These are phyloP conservation scores for Cladosporium sp. DNA, from an alignment of 2,329 filamentous ascomycete species.

Conservation along the genomic window DNA sequence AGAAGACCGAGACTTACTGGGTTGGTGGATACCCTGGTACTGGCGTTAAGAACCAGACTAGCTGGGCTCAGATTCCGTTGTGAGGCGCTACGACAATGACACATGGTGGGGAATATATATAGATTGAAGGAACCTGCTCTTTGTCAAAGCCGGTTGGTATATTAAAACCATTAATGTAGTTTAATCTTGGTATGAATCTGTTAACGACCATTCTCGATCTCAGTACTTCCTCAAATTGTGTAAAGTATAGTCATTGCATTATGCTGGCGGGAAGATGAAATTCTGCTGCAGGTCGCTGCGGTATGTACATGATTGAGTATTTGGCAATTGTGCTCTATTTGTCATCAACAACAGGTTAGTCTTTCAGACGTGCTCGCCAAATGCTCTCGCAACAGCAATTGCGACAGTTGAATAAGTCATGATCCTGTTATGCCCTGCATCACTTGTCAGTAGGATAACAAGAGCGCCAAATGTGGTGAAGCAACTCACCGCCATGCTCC, in stretches of 20 bases:
- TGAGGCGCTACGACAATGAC: background rate
- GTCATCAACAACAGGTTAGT: background rate
- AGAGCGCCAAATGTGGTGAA: background rate
- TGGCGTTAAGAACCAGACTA: conserved; percentile 13
- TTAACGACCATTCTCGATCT: background rate
- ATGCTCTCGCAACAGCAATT: conserved; percentile 65
- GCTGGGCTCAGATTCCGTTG: conserved; percentile 1
- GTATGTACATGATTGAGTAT: background rate
- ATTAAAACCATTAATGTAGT: background rate
- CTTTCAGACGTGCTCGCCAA: conserved; percentile 44
- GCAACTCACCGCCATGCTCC: conserved; percentile 43
- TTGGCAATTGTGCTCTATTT: background rate
- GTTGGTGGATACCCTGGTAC: conserved; percentile 31
- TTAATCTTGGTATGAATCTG: background rate
- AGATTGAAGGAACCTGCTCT: background rate
- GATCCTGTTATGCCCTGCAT: conserved; percentile 68
- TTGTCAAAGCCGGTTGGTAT: background rate
- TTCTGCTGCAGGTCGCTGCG: background rate
- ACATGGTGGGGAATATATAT: background rate
- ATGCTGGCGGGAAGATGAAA: background rate
- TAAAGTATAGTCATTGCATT: background rate
- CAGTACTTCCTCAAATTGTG: background rate
- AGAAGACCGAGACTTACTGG: conserved; percentile 32
- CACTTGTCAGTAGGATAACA: conserved; percentile 3
- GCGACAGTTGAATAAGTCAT: conserved; percentile 65